phyloP scores from a whole-genome alignment of 1,284 basidiomycete genomes.

The Abortiporus biennis region DNA sequence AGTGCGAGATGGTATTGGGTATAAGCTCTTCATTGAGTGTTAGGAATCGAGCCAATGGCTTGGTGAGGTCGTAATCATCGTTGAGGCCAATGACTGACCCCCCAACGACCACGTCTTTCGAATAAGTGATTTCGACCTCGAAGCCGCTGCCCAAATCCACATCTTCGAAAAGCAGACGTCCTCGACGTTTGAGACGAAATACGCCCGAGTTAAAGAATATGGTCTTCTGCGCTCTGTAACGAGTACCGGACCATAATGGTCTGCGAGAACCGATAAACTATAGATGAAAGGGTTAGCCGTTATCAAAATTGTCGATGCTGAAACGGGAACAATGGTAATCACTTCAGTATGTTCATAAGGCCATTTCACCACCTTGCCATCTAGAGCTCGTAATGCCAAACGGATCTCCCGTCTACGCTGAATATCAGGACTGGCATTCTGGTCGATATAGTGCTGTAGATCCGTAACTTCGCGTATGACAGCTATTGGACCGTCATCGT shows the following conservation, averaged over 20 bases:
- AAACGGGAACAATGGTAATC: slow-evolving; percentile 4
- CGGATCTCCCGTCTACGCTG: slow-evolving; percentile 55
- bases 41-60: slow-evolving; percentile 60
- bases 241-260: slow-evolving; percentile 34
- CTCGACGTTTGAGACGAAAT: slow-evolving; percentile 52
- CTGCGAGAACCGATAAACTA: slow-evolving; percentile 40
- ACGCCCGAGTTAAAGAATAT: slow-evolving; percentile 44
- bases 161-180: slow-evolving; percentile 51
- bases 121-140: slow-evolving; percentile 54
- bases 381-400: slow-evolving; percentile 61
- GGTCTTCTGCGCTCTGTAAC: slow-evolving; percentile 44
- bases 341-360: slow-evolving; percentile 60
- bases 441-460: slow-evolving; percentile 55
- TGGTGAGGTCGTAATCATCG: slow-evolving; percentile 63
- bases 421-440: slow-evolving; percentile 55
- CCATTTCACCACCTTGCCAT: slow-evolving; percentile 59
- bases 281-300: too few relatives aligned
- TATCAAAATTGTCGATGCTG: slow-evolving; percentile 9
- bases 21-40: slow-evolving; percentile 54
- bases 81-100: slow-evolving; percentile 61
- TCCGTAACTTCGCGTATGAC: slow-evolving; percentile 45
- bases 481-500: slow-evolving; percentile 56
- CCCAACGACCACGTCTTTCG: slow-evolving; percentile 41
- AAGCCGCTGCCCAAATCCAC: slow-evolving; percentile 69
- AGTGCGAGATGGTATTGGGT: slow-evolving; percentile 32